Evolutionary conservation across 179 eudicot species (phyloP).

Genomic region (Camellia oleifera): DNA sequence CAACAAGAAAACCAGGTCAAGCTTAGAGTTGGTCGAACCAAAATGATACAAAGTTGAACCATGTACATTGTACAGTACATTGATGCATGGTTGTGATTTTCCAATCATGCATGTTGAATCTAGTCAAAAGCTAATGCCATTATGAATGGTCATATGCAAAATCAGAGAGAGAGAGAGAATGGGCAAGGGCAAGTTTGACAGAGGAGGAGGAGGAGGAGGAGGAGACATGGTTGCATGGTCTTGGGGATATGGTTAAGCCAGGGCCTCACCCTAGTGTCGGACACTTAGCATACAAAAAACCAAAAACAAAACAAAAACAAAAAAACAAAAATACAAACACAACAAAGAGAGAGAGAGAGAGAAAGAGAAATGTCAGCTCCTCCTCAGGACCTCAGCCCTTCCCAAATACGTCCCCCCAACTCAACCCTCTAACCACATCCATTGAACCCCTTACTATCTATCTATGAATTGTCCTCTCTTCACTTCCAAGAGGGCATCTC

Average conservation of each 20-base stretch:
- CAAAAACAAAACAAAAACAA: background rate
- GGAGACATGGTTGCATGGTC: background rate
- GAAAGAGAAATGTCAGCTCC: constrained; percentile 16
- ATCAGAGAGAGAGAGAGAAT: background rate
- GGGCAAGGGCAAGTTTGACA: background rate
- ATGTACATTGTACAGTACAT: background rate
- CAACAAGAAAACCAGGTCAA: background rate
- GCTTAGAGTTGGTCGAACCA: background rate
- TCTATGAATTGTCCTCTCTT: background rate
- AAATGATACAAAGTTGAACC: background rate
- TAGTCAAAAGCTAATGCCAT: background rate
- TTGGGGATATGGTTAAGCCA: constrained; percentile 4
- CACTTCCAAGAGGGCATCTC: background rate
- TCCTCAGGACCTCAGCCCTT: background rate
- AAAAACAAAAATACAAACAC: background rate
- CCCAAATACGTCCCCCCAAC: constrained; percentile 6
- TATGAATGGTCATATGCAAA: background rate
- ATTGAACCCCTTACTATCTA: background rate
- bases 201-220: background rate
- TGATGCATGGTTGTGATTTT: too few species aligned
- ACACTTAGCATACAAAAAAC: constrained; percentile 10
- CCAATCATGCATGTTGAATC: too few species aligned
- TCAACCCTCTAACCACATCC: constrained; percentile 3
- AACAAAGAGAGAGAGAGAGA: background rate
- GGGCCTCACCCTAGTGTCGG: constrained; percentile 14